phyloP scores from a whole-genome alignment of 106 monocot species.

The Dendrobium chrysotoxum region DNA sequence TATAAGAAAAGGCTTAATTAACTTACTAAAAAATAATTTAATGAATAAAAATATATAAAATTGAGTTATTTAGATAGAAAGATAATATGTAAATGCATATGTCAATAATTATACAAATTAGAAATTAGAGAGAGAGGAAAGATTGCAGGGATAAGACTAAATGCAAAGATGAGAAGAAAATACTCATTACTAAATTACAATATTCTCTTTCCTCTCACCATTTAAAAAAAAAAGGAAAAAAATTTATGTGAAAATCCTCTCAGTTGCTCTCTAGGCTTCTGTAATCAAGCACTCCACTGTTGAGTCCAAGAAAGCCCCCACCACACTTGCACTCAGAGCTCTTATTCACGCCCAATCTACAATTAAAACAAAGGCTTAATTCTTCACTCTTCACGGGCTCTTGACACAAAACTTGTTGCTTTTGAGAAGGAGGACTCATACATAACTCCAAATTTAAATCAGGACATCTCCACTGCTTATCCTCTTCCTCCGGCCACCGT shows the following conservation, averaged over 20 bases:
- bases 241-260: background rate
- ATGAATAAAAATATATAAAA: too few species aligned
- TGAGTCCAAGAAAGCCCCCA: slow-evolving; percentile 16
- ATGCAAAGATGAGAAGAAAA: background rate
- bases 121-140: background rate
- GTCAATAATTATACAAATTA: background rate
- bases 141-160: too few species aligned
- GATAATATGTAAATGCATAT: background rate
- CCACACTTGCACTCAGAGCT: slow-evolving; percentile 29
- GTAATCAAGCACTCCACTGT: slow-evolving; percentile 16
- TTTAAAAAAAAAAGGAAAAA: background rate
- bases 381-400: background rate
- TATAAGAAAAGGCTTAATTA: too few species aligned
- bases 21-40: too few species aligned
- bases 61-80: too few species aligned
- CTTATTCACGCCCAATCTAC: slow-evolving; percentile 27
- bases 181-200: background rate
- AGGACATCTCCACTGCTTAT: slow-evolving; percentile 7
- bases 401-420: background rate
- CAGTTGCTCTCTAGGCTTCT: slow-evolving; percentile 31
- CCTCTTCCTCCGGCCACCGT: background rate
- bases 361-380: slow-evolving; percentile 15
- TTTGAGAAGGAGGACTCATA: slow-evolving; percentile 22
- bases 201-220: background rate
- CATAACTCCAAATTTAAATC: slow-evolving; percentile 40